Conservation (phyloP, 1,284 basidiomycete species). For the Cryptococcus hybrid region DNA sequence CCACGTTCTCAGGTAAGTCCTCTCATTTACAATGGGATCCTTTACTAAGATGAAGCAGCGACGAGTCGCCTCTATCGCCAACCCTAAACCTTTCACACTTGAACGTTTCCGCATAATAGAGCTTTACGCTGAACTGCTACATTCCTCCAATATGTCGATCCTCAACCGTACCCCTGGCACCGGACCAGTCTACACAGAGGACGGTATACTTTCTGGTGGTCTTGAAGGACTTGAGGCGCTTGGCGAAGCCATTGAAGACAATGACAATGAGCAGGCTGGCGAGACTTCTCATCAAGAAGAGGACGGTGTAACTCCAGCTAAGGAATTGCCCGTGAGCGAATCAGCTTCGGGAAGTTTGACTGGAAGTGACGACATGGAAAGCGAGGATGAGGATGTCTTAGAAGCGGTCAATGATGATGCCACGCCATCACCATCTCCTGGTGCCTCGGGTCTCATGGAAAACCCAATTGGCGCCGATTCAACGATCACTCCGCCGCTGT, state of each 20-base stretch:
- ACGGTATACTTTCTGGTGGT: constrained; percentile 78
- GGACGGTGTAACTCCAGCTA: constrained; percentile 58
- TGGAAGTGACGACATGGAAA: constrained; percentile 68
- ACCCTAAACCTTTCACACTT: constrained; percentile 77
- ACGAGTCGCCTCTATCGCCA: constrained; percentile 67
- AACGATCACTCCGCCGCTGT: constrained; percentile 32
- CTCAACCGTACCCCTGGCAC: constrained; percentile 75
- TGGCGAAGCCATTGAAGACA: constrained; percentile 67
- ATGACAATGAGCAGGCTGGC: constrained; percentile 48
- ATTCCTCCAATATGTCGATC: constrained; percentile 97
- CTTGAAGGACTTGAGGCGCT: constrained; percentile 75
- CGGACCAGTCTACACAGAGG: constrained; percentile 69
- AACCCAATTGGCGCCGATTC: constrained; percentile 2
- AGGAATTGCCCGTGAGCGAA: constrained; percentile 66
- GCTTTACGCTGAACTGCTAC: constrained; percentile 92
- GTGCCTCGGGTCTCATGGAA: constrained; percentile 10
- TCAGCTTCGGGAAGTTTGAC: constrained; percentile 54
- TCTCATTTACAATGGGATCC: constrained; percentile 11
- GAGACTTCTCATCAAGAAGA: constrained; percentile 51
- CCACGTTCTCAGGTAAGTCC: constrained; percentile 71
- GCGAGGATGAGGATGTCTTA: constrained; percentile 64
- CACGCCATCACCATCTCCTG: constrained; percentile 24
- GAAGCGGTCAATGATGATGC: constrained; percentile 59
- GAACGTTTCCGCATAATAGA: constrained; percentile 98
- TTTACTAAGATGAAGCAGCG: constrained; percentile 52